Base-by-base conservation (phyloP, 2,329 filamentous ascomycete genomes). In the Trichoderma semiorbis region DNA sequence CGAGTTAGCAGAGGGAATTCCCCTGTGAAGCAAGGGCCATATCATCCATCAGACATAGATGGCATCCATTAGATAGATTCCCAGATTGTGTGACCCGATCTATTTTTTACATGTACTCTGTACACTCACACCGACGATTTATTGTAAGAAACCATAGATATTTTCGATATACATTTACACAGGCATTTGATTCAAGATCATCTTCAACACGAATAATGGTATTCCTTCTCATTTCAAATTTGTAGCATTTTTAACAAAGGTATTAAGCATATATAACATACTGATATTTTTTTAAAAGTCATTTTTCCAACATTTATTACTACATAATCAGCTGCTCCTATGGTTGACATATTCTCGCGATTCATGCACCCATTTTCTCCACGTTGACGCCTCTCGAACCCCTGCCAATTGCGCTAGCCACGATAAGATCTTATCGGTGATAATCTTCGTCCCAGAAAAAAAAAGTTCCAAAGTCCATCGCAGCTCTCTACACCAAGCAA, bases 1-100 rank as follows among this genome's bases (percentile, higher is more conserved):
- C 72, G 82, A 84, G 70, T 83, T 85, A 24, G 85, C 83, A n/a
- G 57, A 64, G 12, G 78, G 79, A 30, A 28, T 70, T 47, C n/a
- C 61, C 6, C 53, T 18, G 21, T 69, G 39, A 69, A 34, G 5
- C 21, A 34, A 10, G 5, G 1, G 3, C 3, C 12, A n/a, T n/a
- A 21, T 7, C 11, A n/a, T 28, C 32, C 0, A 26, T 26, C 16
- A 28, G 34, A 10, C n/a, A 36, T 28, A 50, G 8, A 60, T 12
- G 65, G 26, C 18, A 24, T 58, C 8, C 24, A 24, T 16, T 21
- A 26, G 36, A 50, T n/a, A 34, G 30, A 50, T 18, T 8, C 12
- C 30, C 18, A 7, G 2, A n/a, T 18, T 21, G 2, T 4, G 18
- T 26, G 18, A 28, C 28, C 8, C 12, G 30, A 30, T 34, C 10